A percentile compares a stretch with the other conserved stretches of the same genome.
These are phyloP conservation scores for Lodderomyces theae DNA, from an alignment of 1,139 yeast genomes.

Conservation along the genomic window DNA sequence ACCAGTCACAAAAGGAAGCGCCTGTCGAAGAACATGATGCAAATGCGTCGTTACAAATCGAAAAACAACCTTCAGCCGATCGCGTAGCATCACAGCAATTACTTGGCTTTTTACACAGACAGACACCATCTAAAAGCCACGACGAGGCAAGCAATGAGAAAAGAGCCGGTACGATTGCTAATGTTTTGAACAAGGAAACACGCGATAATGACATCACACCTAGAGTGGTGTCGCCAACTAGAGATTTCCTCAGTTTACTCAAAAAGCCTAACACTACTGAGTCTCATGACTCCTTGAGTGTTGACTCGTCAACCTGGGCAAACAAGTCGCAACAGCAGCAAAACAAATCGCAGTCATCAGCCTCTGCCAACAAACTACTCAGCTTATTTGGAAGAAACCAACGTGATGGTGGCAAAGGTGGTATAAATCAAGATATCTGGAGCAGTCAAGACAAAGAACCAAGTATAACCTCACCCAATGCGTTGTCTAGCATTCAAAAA, in stretches of 20 bases:
- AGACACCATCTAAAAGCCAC: not conserved
- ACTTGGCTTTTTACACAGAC: constrained; percentile 9
- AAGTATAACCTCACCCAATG: constrained; percentile 2
- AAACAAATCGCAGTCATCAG: constrained; percentile 1
- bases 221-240: constrained; percentile 9
- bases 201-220: constrained; percentile 4
- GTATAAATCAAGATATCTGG: constrained; percentile 6
- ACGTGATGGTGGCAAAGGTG: not conserved
- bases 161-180: not conserved
- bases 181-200: constrained; percentile 3
- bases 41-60: not conserved
- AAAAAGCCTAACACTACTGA: constrained; percentile 12
- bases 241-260: constrained; percentile 24
- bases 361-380: constrained; percentile 18
- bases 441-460: constrained; percentile 2
- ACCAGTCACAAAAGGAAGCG: not conserved
- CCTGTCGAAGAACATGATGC: not conserved
- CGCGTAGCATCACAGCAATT: constrained; percentile 8
- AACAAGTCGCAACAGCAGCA: constrained; percentile 2
- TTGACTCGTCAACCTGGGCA: constrained; percentile 1
- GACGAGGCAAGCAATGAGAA: not conserved
- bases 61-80: not conserved
- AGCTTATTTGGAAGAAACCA: constrained; percentile 18
- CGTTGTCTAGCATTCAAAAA: constrained; percentile 1
- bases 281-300: not conserved